phyloP scores from a whole-genome alignment of 768 basidiomycete genomes.

The Leccinellum albellum region DNA sequence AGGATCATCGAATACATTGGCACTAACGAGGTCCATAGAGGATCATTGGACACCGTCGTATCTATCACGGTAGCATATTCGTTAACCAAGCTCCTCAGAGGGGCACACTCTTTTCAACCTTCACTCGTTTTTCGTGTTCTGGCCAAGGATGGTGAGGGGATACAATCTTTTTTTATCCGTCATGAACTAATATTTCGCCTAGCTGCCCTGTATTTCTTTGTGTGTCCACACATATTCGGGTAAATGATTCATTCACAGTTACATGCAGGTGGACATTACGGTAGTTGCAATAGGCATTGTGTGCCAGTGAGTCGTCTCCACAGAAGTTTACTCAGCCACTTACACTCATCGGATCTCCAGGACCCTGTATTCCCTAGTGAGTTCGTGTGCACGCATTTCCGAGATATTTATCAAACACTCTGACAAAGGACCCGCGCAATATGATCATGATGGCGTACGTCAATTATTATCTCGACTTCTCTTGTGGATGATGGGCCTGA shows the following conservation, averaged over 20 bases:
- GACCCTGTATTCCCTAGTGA: not conserved
- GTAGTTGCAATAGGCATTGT: not conserved
- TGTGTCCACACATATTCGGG: not conserved
- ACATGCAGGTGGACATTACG: not conserved
- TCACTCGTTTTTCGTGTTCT: slow-evolving; percentile 3
- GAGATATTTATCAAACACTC: not conserved
- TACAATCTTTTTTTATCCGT: not conserved
- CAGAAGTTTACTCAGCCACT: not conserved
- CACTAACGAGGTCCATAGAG: not conserved
- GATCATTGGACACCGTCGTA: not conserved
- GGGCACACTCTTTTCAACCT: not conserved
- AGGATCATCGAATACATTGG: not conserved
- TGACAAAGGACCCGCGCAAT: slow-evolving; percentile 2
- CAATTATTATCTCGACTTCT: not conserved
- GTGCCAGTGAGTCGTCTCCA: slow-evolving; percentile 2
- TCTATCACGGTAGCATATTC: not conserved
- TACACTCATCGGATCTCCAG: not conserved
- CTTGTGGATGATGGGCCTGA: not conserved
- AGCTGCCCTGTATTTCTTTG: not conserved
- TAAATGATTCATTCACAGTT: not conserved
- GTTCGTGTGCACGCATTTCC: not conserved
- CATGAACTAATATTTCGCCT: not conserved
- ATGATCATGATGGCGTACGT: slow-evolving; percentile 1
- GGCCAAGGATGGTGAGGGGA: slow-evolving; percentile 9
- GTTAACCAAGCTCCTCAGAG: not conserved